A percentile compares a stretch with the other conserved stretches of the same genome.
phyloP scores from a whole-genome alignment of 352 stramenopile genomes.

The Phytophthora palmivora region DNA sequence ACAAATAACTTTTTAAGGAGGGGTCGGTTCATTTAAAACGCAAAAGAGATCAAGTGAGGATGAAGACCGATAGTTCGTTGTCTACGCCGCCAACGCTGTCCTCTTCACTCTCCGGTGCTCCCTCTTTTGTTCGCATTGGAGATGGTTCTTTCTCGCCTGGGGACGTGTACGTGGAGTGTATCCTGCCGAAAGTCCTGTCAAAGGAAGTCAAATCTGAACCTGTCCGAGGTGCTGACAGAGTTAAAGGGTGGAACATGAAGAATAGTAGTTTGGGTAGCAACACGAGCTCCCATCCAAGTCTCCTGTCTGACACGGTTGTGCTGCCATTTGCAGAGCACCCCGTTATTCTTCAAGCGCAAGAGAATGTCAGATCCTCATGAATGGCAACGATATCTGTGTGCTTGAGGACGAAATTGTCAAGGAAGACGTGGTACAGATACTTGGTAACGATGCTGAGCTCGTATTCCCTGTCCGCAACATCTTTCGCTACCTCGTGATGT shows the following conservation, averaged over 20 bases:
- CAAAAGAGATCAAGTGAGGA: conserved; percentile 8
- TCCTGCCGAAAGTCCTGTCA: conserved; percentile 52
- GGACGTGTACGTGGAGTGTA: conserved; percentile 61
- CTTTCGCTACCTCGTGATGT: conserved; percentile 85
- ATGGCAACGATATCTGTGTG: conserved; percentile 71
- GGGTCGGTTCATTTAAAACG: conserved; percentile 7
- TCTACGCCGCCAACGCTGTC: conserved; percentile 31
- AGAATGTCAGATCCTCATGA: conserved; percentile 70
- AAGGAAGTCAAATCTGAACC: conserved; percentile 25
- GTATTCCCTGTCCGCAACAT: conserved; percentile 73
- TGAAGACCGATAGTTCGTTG: conserved; percentile 30
- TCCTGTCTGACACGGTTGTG: conserved; percentile 37
- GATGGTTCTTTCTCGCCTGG: conserved; percentile 60
- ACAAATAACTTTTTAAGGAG: conserved; percentile 10
- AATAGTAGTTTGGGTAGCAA: conserved; percentile 24
- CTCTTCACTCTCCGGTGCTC: conserved; percentile 26
- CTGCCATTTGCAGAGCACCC: conserved; percentile 60
- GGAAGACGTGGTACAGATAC: conserved; percentile 79
- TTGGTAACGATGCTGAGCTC: conserved; percentile 71
- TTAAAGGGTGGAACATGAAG: conserved; percentile 15
- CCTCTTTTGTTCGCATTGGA: conserved; percentile 61
- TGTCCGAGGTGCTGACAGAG: conserved; percentile 6
- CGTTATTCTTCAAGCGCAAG: conserved; percentile 56
- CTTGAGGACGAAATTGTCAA: conserved; percentile 80
- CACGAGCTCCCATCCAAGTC: conserved; percentile 20